These are phyloP conservation scores for Avena eriantha DNA, from an alignment of 176 grass and related monocot species.

Conservation along the genomic window DNA sequence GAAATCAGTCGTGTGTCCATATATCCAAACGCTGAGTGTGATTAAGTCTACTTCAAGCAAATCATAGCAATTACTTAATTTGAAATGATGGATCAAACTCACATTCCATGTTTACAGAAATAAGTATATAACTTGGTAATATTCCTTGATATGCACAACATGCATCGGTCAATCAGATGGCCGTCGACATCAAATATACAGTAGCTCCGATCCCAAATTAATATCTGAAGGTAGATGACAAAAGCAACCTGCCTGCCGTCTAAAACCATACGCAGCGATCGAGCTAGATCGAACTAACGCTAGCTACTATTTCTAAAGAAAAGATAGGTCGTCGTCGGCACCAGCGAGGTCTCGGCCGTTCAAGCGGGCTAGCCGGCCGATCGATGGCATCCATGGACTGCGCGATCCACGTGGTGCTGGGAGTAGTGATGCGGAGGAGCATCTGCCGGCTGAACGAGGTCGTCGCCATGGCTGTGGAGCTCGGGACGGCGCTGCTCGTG, in stretches of 20 bases:
- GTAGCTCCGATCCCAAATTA: background rate
- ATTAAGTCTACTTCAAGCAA: background rate
- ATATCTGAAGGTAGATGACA: conserved; percentile 12
- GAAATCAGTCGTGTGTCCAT: too few species aligned
- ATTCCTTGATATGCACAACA: background rate
- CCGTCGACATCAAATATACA: background rate
- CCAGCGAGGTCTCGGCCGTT: background rate
- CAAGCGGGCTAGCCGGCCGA: background rate
- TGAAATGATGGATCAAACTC: background rate
- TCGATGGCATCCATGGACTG: conserved; percentile 35
- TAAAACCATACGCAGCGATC: background rate
- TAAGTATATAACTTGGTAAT: background rate
- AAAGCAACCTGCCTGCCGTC: conserved; percentile 28
- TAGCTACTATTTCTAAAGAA: background rate
- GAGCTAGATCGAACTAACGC: background rate
- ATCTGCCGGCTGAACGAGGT: conserved; percentile 61
- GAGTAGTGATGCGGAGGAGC: conserved; percentile 66
- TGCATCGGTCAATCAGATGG: background rate
- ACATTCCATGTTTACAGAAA: background rate
- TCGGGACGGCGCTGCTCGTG: conserved; percentile 47
- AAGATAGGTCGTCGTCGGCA: background rate
- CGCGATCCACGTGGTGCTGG: conserved; percentile 49
- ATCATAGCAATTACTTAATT: background rate
- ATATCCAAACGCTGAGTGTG: background rate
- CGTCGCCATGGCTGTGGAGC: conserved; percentile 40